These are phyloP conservation scores for Chaetomidium leptoderma DNA, from an alignment of 495 filamentous ascomycete species.

Conservation along the genomic window DNA sequence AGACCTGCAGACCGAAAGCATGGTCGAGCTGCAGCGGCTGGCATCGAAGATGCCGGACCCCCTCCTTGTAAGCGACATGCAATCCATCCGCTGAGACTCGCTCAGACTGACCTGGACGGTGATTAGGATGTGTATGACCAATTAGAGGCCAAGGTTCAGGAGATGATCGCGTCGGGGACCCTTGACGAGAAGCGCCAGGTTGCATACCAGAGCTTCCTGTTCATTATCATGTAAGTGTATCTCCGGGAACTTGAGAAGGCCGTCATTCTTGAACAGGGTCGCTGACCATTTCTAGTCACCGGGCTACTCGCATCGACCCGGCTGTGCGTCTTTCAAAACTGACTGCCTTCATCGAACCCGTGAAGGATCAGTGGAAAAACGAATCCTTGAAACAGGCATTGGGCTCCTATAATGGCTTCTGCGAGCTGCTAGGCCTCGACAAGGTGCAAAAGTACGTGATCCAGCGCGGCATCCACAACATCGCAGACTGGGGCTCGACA, in stretches of 20 bases:
- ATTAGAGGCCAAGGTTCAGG: slow-evolving; percentile 74
- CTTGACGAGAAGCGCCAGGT: slow-evolving; percentile 68
- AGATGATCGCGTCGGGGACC: slow-evolving; percentile 67
- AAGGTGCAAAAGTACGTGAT: slow-evolving; percentile 76
- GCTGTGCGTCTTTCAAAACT: slow-evolving; percentile 60
- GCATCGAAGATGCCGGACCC: slow-evolving; percentile 88
- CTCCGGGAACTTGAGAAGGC: too few relatives aligned
- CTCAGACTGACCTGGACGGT: slow-evolving; percentile 15
- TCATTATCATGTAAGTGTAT: slow-evolving; percentile 74
- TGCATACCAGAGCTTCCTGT: slow-evolving; percentile 70
- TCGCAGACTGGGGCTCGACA: slow-evolving; percentile 77
- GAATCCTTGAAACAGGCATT: slow-evolving; percentile 61
- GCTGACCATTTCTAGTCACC: slow-evolving; percentile 55
- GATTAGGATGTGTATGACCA: slow-evolving; percentile 72
- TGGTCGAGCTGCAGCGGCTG: slow-evolving; percentile 80
- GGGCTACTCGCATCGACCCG: slow-evolving; percentile 68
- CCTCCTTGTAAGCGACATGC: slow-evolving; percentile 55
- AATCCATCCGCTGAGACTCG: background rate
- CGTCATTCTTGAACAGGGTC: slow-evolving; percentile 3
- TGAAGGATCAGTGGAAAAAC: slow-evolving; percentile 77
- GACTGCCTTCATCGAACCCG: slow-evolving; percentile 67
- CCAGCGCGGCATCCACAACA: slow-evolving; percentile 63
- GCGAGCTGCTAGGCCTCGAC: slow-evolving; percentile 69
- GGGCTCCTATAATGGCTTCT: slow-evolving; percentile 74
- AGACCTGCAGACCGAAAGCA: slow-evolving; percentile 74